These are phyloP conservation scores for Borealophlyctis nickersoniae DNA, from an alignment of 192 early-diverging fungal genomes.

Conservation along the genomic window DNA sequence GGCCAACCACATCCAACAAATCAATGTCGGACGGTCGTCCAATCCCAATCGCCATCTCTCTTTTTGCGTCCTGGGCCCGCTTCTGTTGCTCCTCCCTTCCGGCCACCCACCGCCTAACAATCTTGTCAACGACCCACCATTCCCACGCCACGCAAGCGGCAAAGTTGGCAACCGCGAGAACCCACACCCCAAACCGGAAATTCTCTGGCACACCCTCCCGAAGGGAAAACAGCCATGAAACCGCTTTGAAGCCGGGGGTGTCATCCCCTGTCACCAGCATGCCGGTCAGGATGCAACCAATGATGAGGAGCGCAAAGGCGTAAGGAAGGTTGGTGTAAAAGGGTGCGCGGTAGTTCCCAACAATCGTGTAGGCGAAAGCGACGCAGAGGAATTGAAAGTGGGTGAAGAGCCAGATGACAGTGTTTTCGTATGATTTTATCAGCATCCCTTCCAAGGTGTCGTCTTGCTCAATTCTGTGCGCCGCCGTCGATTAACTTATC, in stretches of 20 bases:
- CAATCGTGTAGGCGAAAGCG: slow-evolving; percentile 28
- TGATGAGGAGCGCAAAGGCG: slow-evolving; percentile 17
- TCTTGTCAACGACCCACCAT: slow-evolving; percentile 24
- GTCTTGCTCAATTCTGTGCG: neutral
- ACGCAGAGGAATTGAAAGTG: slow-evolving; percentile 41
- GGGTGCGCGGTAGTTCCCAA: slow-evolving; percentile 35
- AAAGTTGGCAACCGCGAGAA: slow-evolving; percentile 26
- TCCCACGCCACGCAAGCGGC: slow-evolving; percentile 22
- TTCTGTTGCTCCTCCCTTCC: slow-evolving; percentile 26
- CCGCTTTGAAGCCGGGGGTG: slow-evolving; percentile 21
- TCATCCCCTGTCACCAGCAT: slow-evolving; percentile 28
- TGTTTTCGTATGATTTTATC: slow-evolving; percentile 44
- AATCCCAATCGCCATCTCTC: slow-evolving; percentile 8
- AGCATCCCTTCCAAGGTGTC: slow-evolving; percentile 20
- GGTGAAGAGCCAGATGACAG: slow-evolving; percentile 44
- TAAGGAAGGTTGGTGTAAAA: slow-evolving; percentile 46
- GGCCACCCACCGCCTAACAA: slow-evolving; percentile 27
- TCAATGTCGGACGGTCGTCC: too few relatives aligned
- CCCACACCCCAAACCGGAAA: slow-evolving; percentile 24
- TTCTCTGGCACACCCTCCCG: slow-evolving; percentile 26
- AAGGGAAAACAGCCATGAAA: slow-evolving; percentile 26
- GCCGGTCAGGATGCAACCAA: slow-evolving; percentile 18
- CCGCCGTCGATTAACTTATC: neutral
- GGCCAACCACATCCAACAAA: too few relatives aligned
- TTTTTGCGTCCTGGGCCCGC: slow-evolving; percentile 6